Evolutionary conservation across 345 rosid species (phyloP).

Genomic region (Eucalyptus erythrocorys): DNA sequence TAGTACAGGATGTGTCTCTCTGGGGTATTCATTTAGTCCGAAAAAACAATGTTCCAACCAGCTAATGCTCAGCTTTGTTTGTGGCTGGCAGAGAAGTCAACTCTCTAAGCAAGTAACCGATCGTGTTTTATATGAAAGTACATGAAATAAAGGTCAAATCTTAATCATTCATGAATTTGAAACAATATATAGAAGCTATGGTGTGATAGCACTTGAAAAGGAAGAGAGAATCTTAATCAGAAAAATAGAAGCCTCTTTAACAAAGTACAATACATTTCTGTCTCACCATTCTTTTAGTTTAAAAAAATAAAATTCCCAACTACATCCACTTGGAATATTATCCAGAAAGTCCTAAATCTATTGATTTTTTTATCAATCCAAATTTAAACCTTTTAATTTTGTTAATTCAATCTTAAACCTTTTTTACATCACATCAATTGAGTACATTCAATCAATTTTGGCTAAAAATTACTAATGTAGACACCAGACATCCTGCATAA

Average conservation of each 20-base stretch:
- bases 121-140: not conserved
- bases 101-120: not conserved
- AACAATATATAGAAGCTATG: not conserved
- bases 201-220: not conserved
- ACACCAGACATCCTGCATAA: fast-evolving
- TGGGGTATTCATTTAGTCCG: not conserved
- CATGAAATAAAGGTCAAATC: not conserved
- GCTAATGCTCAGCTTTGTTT: not conserved
- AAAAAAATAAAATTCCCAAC: not conserved
- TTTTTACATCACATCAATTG: too few species aligned
- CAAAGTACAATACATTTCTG: not conserved
- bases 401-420: fast-evolving
- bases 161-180: not conserved
- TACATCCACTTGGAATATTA: not conserved
- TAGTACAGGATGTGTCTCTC: not conserved
- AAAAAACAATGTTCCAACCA: not conserved
- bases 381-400: too few species aligned
- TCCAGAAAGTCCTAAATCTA: too few species aligned
- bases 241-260: not conserved
- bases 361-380: fast-evolving
- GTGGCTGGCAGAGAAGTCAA: not conserved
- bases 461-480: fast-evolving
- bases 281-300: not conserved
- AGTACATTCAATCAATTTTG: fast-evolving
- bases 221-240: not conserved